phyloP scores from a whole-genome alignment of 768 basidiomycete genomes.

The Glaciozyma martinii region DNA sequence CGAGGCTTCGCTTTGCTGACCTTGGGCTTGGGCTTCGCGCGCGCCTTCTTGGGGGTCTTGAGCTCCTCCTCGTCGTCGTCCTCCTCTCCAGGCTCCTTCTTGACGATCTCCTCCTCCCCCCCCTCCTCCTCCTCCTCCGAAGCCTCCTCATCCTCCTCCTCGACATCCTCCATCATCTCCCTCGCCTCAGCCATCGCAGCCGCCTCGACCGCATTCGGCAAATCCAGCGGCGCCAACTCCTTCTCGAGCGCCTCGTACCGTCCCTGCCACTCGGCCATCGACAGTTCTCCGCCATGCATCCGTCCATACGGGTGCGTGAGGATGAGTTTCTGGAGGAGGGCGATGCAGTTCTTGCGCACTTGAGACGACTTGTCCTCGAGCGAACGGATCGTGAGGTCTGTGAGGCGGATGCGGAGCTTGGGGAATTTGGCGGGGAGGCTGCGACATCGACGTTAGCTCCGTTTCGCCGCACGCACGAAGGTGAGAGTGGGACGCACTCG shows the following conservation, averaged over 20 bases:
- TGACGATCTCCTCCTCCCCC: conserved; percentile 44
- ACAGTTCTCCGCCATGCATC: conserved; percentile 72
- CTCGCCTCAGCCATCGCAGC: conserved; percentile 44
- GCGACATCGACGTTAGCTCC: neutral
- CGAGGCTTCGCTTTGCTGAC: conserved; percentile 42
- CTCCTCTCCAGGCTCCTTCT: conserved; percentile 40
- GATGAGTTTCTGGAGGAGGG: conserved; percentile 63
- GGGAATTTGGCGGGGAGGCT: conserved; percentile 68
- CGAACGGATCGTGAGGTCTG: conserved; percentile 64
- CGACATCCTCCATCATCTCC: conserved; percentile 50
- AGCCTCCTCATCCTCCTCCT: conserved; percentile 43
- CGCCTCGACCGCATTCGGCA: conserved; percentile 42
- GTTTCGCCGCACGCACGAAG: neutral
- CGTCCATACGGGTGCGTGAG: conserved; percentile 79
- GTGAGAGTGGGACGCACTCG: conserved; percentile 44
- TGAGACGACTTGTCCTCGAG: conserved; percentile 82
- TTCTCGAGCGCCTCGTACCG: conserved; percentile 56
- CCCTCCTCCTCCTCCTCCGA: conserved; percentile 31
- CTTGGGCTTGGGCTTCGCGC: conserved; percentile 31
- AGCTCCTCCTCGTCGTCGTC: conserved; percentile 39
- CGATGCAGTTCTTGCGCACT: conserved; percentile 76
- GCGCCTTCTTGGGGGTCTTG: conserved; percentile 33
- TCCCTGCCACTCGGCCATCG: conserved; percentile 61
- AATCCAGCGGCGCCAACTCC: conserved; percentile 65
- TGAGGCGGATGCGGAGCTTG: conserved; percentile 67